These are phyloP conservation scores for Vanrija humicola DNA, from an alignment of 1,284 basidiomycete genomes.

Conservation along the genomic window DNA sequence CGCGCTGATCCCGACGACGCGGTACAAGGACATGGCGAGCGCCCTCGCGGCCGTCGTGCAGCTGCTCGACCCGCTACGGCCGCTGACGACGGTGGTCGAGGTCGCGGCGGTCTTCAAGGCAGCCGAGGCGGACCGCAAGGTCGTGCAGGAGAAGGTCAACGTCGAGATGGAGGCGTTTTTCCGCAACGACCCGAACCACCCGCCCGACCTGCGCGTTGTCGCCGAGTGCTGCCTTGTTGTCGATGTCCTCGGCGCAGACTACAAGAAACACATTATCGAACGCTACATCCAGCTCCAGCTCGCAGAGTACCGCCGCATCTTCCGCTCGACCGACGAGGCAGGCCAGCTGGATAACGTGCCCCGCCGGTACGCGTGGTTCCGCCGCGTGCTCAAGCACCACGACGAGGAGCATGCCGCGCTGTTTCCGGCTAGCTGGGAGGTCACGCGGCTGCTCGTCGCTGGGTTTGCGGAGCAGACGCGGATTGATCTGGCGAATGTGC, in stretches of 20 bases:
- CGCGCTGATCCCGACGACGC: conserved; percentile 67
- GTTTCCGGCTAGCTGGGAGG: conserved; percentile 78
- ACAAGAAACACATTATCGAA: conserved; percentile 68
- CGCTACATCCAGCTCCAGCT: conserved; percentile 87
- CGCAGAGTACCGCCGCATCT: conserved; percentile 95
- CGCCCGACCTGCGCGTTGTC: conserved; percentile 61
- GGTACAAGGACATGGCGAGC: conserved; percentile 77
- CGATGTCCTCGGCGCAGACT: conserved; percentile 79
- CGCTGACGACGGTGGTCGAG: conserved; percentile 66
- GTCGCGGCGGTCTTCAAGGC: conserved; percentile 72
- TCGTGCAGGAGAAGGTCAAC: conserved; percentile 71
- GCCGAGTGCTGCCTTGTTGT: conserved; percentile 75
- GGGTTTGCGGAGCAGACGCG: conserved; percentile 81
- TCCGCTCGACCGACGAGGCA: conserved; percentile 83
- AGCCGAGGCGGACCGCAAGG: conserved; percentile 72
- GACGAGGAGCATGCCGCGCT: conserved; percentile 78
- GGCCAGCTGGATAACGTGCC: conserved; percentile 95
- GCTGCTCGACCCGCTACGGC: conserved; percentile 70
- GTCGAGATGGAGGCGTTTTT: conserved; percentile 85
- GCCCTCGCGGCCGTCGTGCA: conserved; percentile 84
- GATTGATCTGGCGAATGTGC: conserved; percentile 51
- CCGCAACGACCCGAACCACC: conserved; percentile 68
- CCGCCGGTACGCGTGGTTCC: conserved; percentile 92
- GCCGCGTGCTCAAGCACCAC: conserved; percentile 80
- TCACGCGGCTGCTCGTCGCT: conserved; percentile 70